These are phyloP conservation scores for Aspergillus carbonarius DNA, from an alignment of 2,329 filamentous ascomycete genomes.

Conservation along the genomic window DNA sequence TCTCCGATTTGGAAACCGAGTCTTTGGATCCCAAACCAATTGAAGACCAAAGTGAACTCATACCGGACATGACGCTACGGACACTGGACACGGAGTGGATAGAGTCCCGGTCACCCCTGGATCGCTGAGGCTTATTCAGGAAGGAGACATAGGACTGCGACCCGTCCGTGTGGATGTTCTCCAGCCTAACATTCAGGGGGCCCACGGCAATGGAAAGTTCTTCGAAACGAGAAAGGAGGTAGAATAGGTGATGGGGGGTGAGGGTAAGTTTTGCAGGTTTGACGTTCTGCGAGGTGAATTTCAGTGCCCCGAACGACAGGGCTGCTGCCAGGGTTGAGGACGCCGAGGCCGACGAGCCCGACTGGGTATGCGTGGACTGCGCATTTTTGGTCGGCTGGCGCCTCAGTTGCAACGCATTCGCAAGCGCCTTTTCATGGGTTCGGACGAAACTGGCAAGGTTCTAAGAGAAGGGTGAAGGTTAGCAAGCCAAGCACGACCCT, in stretches of 20 bases:
- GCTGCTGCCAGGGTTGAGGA: constrained; percentile 75
- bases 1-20: constrained; percentile 78
- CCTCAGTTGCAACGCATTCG: constrained; percentile 87
- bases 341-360: constrained; percentile 64
- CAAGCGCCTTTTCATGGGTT: constrained; percentile 94
- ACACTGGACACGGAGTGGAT: constrained; percentile 96
- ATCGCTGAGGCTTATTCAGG: constrained; percentile 76
- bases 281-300: constrained; percentile 77
- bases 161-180: constrained; percentile 87
- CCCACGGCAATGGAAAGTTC: constrained; percentile 87
- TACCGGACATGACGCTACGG: constrained; percentile 93
- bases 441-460: constrained; percentile 95
- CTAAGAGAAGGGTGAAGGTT: constrained; percentile 48
- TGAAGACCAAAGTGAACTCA: constrained; percentile 89
- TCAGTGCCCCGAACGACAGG: constrained; percentile 80
- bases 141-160: constrained; percentile 94
- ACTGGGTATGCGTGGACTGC: constrained; percentile 51
- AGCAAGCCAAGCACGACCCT: not conserved
- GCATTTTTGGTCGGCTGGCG: constrained; percentile 69
- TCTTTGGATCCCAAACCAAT: constrained; percentile 80
- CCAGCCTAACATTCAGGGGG: constrained; percentile 91
- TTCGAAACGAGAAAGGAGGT: constrained; percentile 91
- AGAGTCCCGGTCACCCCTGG: constrained; percentile 82
- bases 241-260: constrained; percentile 95
- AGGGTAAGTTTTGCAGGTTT: constrained; percentile 90